Evolutionary conservation across 1,139 yeast genomes (phyloP), one percentile per base, ranked within the genome.

Genomic region (Blastobotrys malaysiensis): DNA sequence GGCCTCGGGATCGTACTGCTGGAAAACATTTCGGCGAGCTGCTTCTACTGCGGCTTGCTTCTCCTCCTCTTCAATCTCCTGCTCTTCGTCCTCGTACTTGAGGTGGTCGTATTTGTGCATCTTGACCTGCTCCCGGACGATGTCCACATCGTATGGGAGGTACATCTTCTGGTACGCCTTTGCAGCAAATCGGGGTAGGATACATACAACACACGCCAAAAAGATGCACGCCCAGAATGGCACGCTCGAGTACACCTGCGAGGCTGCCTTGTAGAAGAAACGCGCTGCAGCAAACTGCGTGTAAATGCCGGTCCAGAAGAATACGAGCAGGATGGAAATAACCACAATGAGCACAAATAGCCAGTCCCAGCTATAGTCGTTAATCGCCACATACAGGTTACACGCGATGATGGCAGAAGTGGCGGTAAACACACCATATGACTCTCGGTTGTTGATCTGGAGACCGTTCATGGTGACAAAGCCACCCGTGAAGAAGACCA

Each of bases 341-440:
- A 75, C 72, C 54, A 83, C 81, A 62, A 88, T 79, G 50, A 87
- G 67, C n/a, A 77, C 61, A 6, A 91, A 83, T 52, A 89, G 73
- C 95, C 96, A 88, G 73, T 93, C 99, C 99, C 99, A 93, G 64
- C 96, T 79, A 67, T 82, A 83, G 70, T 89, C 95, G 68, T 90
- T 96, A 63, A 87, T 71, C 64, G 89, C 65, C 52, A 93, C 84
- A 72, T 86, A 90, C 18, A 83, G 65, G 70, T 93, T 88, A 73
- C 97, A 90, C 3, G 96, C 77, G 52, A 86, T 74, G 58, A 88
- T 88, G 1, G 96, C 82, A 61, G 91, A 85, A 31, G 89, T 79
- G 1, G 95, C 86, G 45, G 88, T 93, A 54, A 82, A 77, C 3
- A 86, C 78, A 69, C 99, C 99, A 64, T 90, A 79, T 75, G 86